Conservation (phyloP, 208 protist species). For the Naegleria lovaniensis region DNA sequence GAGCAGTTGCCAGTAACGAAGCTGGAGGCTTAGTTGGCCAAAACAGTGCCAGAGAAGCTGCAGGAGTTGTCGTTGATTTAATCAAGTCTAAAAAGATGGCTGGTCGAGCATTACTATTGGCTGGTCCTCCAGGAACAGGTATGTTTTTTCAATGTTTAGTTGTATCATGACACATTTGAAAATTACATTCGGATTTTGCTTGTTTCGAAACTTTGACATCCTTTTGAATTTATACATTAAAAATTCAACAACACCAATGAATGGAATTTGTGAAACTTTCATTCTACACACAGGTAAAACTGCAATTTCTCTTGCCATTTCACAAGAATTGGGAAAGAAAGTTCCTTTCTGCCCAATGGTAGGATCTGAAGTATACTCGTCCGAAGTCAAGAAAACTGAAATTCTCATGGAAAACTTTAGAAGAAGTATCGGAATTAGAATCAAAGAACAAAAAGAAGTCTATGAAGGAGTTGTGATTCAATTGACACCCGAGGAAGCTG, state of each 20-base stretch:
- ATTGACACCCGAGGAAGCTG: constrained; percentile 95
- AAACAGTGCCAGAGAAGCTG: constrained; percentile 90
- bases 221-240: constrained; percentile 28
- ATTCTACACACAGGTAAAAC: constrained; percentile 50
- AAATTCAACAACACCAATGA: not conserved
- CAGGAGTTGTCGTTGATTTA: constrained; percentile 95
- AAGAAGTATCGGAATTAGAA: constrained; percentile 96
- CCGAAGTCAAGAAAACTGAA: constrained; percentile 99
- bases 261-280: not conserved
- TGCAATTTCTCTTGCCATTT: constrained; percentile 93
- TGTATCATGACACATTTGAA: too few relatives aligned
- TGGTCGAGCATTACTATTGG: constrained; percentile 97
- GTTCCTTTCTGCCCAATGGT: constrained; percentile 99
- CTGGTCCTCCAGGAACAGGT: constrained; percentile 96
- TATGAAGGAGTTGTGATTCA: constrained; percentile 98
- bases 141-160: constrained; percentile 61
- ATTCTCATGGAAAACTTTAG: constrained; percentile 99
- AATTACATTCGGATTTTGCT: too few relatives aligned
- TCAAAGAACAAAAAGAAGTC: constrained; percentile 99
- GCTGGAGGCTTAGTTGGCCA: constrained; percentile 96
- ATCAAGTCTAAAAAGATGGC: constrained; percentile 99
- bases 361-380: constrained; percentile 98
- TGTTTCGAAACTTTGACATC: too few relatives aligned
- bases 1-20: constrained; percentile 55
- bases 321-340: constrained; percentile 98